Evolutionary conservation across 163 green algal species (phyloP), one percentile per base, ranked within the genome.

Genomic region (Volvox carteri): DNA sequence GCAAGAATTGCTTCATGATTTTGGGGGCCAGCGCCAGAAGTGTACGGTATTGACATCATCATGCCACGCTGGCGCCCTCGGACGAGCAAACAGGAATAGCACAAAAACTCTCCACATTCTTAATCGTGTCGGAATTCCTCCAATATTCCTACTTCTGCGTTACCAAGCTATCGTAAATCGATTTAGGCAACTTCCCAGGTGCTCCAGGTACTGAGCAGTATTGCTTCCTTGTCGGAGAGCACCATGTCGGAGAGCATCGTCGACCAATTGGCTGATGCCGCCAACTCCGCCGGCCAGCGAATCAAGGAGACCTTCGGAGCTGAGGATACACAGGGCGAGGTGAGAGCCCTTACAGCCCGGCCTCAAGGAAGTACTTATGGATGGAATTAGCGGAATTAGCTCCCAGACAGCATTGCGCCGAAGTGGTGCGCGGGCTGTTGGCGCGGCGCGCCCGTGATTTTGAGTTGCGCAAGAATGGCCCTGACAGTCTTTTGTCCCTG

Each of bases 251-350:
- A 44, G 23, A 78, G 28, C 78, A 33, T 86, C 7, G 41, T 78
- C 41, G 62, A 78, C 60, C 65, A 86, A 60, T 60, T 86, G 30
- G 30, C 42, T 1, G 79, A 77, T 33, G 78, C 78, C 11, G 78
- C 78, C 8, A 28, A n/a, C n/a, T 62, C 2, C 1, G 79, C 58
- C n/a, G 42, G n/a, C 6, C n/a, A 68, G n/a, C n/a, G 35, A 0
- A 33, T 86, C 12, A 86, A 78, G 60, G 58, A 78, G 23, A 52
- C 79, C 4, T 60, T 86, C 18, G n/a, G n/a, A n/a, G 25, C 54
- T 0, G 39, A 9, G 0, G 56, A 28, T 65, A 19, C 25, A 4
- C 35, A 85, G 56, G 78, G 74, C 11, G 8, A 60, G 76, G 76
- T 84, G 76, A 50, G 76, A 8, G 11, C 70, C 16, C 12, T 16